phyloP scores from a whole-genome alignment of 176 grass and related monocot genomes.

The Hsuehochloa calcarea region DNA sequence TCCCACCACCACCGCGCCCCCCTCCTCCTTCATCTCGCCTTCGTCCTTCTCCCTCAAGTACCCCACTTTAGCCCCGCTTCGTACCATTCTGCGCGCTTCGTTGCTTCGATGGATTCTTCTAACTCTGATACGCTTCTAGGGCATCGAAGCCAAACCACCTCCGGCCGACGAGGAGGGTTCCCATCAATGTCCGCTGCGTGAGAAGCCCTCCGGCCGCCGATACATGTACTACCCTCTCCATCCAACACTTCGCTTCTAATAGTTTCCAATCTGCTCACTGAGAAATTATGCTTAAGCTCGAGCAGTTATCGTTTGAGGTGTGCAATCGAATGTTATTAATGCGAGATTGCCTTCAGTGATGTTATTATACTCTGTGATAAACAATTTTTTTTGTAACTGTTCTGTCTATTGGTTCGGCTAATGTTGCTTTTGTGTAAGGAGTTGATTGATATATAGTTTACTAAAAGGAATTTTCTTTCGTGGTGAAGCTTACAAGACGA shows the following conservation, averaged over 20 bases:
- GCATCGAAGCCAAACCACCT: constrained; percentile 25
- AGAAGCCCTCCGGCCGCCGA: constrained; percentile 33
- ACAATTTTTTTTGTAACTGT: neutral
- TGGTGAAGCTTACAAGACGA: constrained; percentile 81
- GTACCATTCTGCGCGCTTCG: neutral
- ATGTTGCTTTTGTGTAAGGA: neutral
- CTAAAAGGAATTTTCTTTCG: constrained; percentile 10
- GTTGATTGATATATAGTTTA: neutral
- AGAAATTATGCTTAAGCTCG: neutral
- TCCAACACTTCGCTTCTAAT: neutral
- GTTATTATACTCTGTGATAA: neutral
- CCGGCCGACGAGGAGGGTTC: constrained; percentile 10
- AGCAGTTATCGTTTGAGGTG: neutral
- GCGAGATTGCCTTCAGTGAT: neutral
- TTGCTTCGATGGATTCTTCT: neutral
- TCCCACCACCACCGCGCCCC: neutral
- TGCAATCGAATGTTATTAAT: neutral
- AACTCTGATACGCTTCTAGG: constrained; percentile 16
- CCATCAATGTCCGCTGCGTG: constrained; percentile 28
- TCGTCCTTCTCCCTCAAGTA: constrained; percentile 31
- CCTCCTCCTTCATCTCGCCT: constrained; percentile 15
- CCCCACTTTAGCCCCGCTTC: neutral
- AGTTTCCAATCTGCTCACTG: neutral
- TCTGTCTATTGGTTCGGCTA: neutral
- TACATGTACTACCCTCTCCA: constrained; percentile 19